These are phyloP conservation scores for Aspergillus cejpii DNA, from an alignment of 2,329 filamentous ascomycete genomes.

Conservation along the genomic window DNA sequence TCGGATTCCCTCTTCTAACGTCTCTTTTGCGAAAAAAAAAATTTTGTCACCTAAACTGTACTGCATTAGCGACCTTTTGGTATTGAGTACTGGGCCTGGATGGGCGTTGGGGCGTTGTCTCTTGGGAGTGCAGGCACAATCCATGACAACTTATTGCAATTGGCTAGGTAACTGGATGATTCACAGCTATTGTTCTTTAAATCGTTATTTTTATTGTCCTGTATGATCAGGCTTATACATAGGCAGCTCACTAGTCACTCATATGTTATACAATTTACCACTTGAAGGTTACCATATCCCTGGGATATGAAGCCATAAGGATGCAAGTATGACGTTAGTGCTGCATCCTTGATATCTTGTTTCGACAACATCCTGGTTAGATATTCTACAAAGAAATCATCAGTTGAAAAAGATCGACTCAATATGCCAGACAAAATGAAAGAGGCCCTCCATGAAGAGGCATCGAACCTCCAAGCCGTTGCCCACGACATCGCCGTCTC, in stretches of 20 bases:
- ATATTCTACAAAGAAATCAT: neutral
- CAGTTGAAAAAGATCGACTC: too few species aligned
- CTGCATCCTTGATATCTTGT: neutral
- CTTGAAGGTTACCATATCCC: too few species aligned
- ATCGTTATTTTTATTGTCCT: neutral
- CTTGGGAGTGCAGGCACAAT: conserved; percentile 17
- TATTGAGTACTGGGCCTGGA: conserved; percentile 10
- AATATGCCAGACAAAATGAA: conserved; percentile 49
- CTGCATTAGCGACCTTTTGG: conserved; percentile 31
- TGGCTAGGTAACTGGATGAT: conserved; percentile 5
- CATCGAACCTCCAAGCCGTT: conserved; percentile 57
- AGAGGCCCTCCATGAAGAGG: conserved; percentile 60
- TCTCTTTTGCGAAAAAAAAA: conserved; percentile 8
- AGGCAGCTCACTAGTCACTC: neutral
- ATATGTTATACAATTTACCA: too few species aligned
- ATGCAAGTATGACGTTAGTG: too few species aligned
- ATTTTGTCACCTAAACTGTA: conserved; percentile 16
- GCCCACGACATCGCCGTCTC: conserved; percentile 66
- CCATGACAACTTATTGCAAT: conserved; percentile 4
- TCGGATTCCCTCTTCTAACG: conserved; percentile 12
- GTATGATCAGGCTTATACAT: neutral
- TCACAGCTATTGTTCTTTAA: neutral
- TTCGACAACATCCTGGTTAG: too few species aligned
- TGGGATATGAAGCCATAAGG: too few species aligned
- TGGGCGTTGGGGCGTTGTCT: conserved; percentile 24